Percentiles rank a stretch among this genome's conserved stretches.
phyloP scores from a whole-genome alignment of 2,329 filamentous ascomycete species.

The Fusarium nodosum region DNA sequence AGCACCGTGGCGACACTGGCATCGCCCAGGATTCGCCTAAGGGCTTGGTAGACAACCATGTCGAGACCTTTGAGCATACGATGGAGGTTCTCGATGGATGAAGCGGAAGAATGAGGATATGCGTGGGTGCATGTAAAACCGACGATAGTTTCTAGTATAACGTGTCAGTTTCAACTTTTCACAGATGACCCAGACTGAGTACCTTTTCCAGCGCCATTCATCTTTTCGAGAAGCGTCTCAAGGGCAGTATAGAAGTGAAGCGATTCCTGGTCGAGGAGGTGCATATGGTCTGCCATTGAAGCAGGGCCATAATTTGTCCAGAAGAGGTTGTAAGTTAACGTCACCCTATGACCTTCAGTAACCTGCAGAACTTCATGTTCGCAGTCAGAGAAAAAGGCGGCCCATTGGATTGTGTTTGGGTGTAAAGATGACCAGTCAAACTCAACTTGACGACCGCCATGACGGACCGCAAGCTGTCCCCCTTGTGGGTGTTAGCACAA shows the following conservation, averaged over 20 bases:
- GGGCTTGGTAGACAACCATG: conserved; percentile 56
- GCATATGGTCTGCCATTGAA: conserved; percentile 37
- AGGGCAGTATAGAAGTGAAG: conserved; percentile 20
- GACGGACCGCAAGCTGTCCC: conserved; percentile 60
- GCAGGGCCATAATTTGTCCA: conserved; percentile 48
- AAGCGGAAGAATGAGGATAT: conserved; percentile 59
- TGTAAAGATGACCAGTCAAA: conserved; percentile 59
- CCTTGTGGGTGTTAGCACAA: conserved; percentile 45
- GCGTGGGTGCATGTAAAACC: conserved; percentile 62
- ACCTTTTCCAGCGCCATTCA: conserved; percentile 13
- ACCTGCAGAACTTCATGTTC: conserved; percentile 67
- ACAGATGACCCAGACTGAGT: accelerated
- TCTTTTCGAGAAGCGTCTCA: conserved; percentile 10
- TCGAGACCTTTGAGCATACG: conserved; percentile 62
- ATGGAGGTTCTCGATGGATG: conserved; percentile 48
- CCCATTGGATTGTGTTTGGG: conserved; percentile 56
- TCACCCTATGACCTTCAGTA: conserved; percentile 62
- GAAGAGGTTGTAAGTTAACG: conserved; percentile 70
- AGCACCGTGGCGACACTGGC: conserved; percentile 18
- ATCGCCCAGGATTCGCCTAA: conserved; percentile 15
- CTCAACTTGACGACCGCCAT: conserved; percentile 52
- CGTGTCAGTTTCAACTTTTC: background rate
- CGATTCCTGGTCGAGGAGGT: conserved; percentile 26
- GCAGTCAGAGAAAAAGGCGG: conserved; percentile 67
- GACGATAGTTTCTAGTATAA: conserved; percentile 56